Base-by-base conservation (phyloP, 1,284 basidiomycete species). In the Apiotrichum siamense region DNA sequence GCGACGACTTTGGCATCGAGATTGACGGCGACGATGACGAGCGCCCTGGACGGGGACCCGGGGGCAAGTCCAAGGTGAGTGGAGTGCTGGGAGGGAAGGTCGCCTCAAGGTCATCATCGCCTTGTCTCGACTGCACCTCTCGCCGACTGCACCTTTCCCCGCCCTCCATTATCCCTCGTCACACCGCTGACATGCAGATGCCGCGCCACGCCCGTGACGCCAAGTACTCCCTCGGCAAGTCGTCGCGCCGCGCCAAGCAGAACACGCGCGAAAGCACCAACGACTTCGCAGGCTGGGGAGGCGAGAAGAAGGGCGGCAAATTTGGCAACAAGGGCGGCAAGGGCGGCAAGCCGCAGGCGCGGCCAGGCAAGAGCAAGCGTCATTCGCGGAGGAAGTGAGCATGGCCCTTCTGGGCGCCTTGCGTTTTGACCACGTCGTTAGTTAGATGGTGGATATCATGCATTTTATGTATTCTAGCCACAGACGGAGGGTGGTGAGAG, bases 221-320 rank as follows among this genome's bases (percentile, higher is more conserved):
- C 60, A 92, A 92, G 73, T 91, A 82, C 67, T 87, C 88, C 3
- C 85, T 86, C 59, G 87, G 88, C 11, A 69, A 73, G 21, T 77
- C 78, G 13, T 80, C 80, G 20, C 75, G 80, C 61, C 77, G 82
- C 50, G 79, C 83, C 37, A 92, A 92, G 74, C 83, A 87, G 69
- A 93, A 92, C 66, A 88, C 86, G 20, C 78, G 77, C 52, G 81
- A 83, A 44, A 87, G 85, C 10, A 87, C 87, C 7, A 86, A 88
- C 66, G 79, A 82, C 64, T 87, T 88, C 61, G 78, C 75, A 11
- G 69, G 75, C 33, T 74, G 75, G n/a, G 58, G 66, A n/a, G 48
- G 58, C n/a, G 62, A 72, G 13, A 71, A 73, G 32, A 67, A 65
- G 31, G 65, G 70, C 13, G 61, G 76, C n/a, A n/a, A n/a, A n/a